These are phyloP conservation scores for Rhynchosporium secalis DNA, from an alignment of 2,329 filamentous ascomycete species.

Conservation along the genomic window DNA sequence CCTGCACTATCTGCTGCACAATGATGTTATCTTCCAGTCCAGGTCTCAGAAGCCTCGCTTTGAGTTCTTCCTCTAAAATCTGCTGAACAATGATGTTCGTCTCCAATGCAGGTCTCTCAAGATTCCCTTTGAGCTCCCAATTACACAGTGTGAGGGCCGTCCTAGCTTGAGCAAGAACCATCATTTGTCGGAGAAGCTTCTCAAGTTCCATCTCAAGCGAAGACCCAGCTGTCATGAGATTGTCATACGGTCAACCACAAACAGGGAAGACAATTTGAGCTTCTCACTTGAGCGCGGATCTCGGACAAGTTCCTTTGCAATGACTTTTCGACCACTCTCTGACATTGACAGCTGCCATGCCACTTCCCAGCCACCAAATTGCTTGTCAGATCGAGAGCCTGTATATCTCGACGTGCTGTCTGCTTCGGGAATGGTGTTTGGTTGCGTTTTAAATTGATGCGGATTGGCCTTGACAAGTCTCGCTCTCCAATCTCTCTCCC, in stretches of 20 bases:
- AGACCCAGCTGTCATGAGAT: not conserved
- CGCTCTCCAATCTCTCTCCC: not conserved
- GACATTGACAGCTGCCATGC: not conserved
- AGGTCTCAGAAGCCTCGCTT: not conserved
- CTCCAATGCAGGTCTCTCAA: not conserved
- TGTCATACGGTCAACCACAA: not conserved
- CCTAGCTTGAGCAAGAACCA: not conserved
- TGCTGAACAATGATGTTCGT: not conserved
- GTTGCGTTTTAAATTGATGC: no score
- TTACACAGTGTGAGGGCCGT: not conserved
- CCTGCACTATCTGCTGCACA: not conserved
- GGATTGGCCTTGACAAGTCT: not conserved
- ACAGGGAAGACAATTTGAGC: not conserved
- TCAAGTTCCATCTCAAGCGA: not conserved
- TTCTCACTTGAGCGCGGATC: not conserved
- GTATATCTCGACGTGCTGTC: not conserved
- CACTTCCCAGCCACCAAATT: conserved; percentile 1
- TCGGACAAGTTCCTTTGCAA: not conserved
- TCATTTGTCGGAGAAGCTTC: not conserved
- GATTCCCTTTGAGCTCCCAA: not conserved
- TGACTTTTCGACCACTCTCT: not conserved
- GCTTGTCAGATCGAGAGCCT: not conserved
- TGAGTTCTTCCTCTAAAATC: not conserved
- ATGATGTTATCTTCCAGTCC: not conserved
- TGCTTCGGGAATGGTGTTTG: no score